Evolutionary conservation across 2,329 filamentous ascomycete species (phyloP), one percentile per base, ranked within the genome.

Genomic region (Cytospora schulzeri): DNA sequence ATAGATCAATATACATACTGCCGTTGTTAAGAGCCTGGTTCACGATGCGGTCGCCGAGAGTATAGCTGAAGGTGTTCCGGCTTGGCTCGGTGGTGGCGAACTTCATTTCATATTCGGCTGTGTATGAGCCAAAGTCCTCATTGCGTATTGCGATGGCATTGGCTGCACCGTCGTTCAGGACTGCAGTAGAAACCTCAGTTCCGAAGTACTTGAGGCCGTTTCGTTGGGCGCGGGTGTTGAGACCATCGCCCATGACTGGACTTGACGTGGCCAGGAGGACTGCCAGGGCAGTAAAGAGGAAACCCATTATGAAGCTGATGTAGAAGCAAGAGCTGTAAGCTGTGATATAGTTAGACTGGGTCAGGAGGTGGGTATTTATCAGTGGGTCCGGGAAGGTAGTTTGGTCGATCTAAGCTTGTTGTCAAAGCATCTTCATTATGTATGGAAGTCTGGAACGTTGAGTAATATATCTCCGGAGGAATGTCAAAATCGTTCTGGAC

Each of bases 61-160:
- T 80, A 73, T 81, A 90, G 68, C 81, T 81, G 77, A 89, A 90
- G 57, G 78, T 73, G 45, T 78, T 79, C 58, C 79, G 81, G 48
- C 76, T 73, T 1, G 85, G 85, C 77, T 90, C 86, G n/a, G 79
- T 85, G 67, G 80, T 77, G 68, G 85, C 80, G 85, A 85, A 90
- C 79, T 84, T 81, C 72, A 86, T 83, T 7, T 81, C 80, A 71
- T 89, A 89, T 54, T 82, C 83, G 0, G 85, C 85, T 0, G 86
- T 88, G 29, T 87, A 79, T 70, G 86, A 81, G 26, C 86, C 87
- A 69, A 88, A 89, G 68, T 88, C 84, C 38, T 78, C 75, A 3
- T 70, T 75, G 70, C 85, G 76, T 66, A 79, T 79, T 35, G 87
- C 76, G 61, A 87, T 82, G 9, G 75, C 72, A 28, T 81, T 75